Conservation (phyloP, 2,329 filamentous ascomycete species). For the Dactylellina sp. region DNA sequence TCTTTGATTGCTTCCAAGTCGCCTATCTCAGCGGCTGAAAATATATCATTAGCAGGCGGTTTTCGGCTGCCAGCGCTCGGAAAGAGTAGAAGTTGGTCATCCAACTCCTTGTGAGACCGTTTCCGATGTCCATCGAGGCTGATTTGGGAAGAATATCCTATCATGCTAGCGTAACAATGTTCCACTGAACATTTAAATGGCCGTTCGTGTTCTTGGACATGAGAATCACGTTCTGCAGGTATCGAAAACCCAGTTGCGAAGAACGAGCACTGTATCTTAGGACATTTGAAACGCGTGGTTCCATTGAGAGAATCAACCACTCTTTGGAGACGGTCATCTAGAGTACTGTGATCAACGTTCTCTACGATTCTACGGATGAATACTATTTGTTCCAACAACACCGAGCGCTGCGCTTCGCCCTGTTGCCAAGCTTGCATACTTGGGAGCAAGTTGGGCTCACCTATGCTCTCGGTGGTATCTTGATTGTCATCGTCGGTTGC, state of each 20-base stretch:
- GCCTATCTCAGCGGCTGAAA: neutral
- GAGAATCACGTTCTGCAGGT: neutral
- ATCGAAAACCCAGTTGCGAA: neutral
- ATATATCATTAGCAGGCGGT: neutral
- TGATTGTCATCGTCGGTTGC: no score
- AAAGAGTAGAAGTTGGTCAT: neutral
- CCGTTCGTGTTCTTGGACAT: conserved; percentile 20
- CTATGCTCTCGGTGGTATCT: no score
- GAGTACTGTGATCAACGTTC: neutral
- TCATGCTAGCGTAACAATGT: neutral
- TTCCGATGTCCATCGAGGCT: neutral
- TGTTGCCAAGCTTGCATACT: no score
- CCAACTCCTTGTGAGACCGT: neutral
- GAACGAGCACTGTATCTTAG: neutral
- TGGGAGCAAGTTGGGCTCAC: no score
- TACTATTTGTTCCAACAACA: neutral
- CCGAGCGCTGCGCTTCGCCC: neutral
- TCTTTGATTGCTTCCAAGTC: neutral
- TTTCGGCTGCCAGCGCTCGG: neutral
- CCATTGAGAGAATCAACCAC: conserved; percentile 6
- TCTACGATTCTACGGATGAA: neutral
- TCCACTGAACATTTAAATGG: conserved; percentile 11
- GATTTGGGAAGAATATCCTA: neutral
- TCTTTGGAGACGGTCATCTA: neutral
- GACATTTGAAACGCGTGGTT: conserved; percentile 12